Conservation (phyloP, 257 asterid species). For the Solanum piurae region DNA sequence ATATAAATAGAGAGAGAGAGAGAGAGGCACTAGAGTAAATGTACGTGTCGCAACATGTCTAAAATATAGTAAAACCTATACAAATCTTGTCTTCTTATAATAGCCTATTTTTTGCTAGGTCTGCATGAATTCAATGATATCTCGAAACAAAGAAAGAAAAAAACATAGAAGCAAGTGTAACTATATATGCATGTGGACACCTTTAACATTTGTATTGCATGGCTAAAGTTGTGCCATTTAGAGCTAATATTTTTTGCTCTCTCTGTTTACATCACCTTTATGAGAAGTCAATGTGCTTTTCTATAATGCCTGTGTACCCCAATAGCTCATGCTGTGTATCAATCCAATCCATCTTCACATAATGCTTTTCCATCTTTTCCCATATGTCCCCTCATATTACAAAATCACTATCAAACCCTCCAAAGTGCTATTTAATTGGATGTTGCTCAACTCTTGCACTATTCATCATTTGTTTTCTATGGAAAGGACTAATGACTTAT, state of each 20-base stretch:
- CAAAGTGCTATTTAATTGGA: conserved; percentile 1
- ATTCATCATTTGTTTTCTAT: neutral
- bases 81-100: neutral
- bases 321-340: conserved; percentile 5
- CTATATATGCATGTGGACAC: conserved; percentile 28
- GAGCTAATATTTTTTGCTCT: neutral
- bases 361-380: neutral
- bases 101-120: neutral
- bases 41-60: neutral
- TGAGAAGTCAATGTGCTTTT: conserved; percentile 33
- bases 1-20: neutral
- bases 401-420: neutral
- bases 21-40: neutral
- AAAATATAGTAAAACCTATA: neutral
- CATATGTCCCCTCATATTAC: neutral
- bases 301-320: conserved; percentile 11
- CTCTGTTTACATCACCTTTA: conserved; percentile 6
- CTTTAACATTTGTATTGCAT: conserved; percentile 29
- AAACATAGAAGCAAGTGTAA: conserved; percentile 1
- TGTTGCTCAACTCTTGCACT: neutral
- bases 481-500: neutral
- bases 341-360: neutral
- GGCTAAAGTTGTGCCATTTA: conserved; percentile 16
- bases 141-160: neutral
- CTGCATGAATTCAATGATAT: neutral